Percentiles rank a stretch among this genome's conserved stretches.
These are phyloP conservation scores for Blastocystis sp. DNA, from an alignment of 352 stramenopile species.

Conservation along the genomic window DNA sequence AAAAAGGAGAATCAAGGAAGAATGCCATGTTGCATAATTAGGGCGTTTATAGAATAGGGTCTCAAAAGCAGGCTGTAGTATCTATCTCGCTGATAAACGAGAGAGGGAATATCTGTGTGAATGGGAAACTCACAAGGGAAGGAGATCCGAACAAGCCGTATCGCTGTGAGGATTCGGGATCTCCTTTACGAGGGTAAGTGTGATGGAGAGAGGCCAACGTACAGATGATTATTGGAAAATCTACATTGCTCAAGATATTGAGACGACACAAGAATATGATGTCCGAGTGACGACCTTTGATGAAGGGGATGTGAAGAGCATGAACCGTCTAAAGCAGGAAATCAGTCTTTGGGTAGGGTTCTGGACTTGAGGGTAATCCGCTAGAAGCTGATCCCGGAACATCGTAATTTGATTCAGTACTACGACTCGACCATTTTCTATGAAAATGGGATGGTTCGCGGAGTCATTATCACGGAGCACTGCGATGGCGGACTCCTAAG, in stretches of 20 bases:
- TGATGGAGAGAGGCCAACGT: background rate
- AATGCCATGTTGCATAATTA: too few relatives aligned
- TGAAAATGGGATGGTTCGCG: background rate
- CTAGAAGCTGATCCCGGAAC: constrained; percentile 45
- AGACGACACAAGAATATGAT: constrained; percentile 27
- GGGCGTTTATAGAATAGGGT: background rate
- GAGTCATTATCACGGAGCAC: constrained; percentile 50
- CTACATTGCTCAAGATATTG: constrained; percentile 18
- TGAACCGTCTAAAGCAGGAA: constrained; percentile 42
- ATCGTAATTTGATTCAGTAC: constrained; percentile 48
- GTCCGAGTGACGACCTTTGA: constrained; percentile 4
- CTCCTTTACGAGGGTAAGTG: constrained; percentile 11
- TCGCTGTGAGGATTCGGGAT: constrained; percentile 42
- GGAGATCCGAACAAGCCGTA: background rate
- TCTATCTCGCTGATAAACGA: background rate
- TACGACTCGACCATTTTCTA: constrained; percentile 28
- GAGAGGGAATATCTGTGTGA: background rate
- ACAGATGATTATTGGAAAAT: constrained; percentile 51
- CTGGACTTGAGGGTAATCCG: background rate
- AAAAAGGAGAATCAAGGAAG: background rate
- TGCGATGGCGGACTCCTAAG: constrained; percentile 32
- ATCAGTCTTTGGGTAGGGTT: constrained; percentile 26
- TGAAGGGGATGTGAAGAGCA: constrained; percentile 29
- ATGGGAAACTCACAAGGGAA: constrained; percentile 51
- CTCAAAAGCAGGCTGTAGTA: background rate